Conservation (phyloP, 2,329 filamentous ascomycete genomes). For the Ascochyta clinopodiicola region DNA sequence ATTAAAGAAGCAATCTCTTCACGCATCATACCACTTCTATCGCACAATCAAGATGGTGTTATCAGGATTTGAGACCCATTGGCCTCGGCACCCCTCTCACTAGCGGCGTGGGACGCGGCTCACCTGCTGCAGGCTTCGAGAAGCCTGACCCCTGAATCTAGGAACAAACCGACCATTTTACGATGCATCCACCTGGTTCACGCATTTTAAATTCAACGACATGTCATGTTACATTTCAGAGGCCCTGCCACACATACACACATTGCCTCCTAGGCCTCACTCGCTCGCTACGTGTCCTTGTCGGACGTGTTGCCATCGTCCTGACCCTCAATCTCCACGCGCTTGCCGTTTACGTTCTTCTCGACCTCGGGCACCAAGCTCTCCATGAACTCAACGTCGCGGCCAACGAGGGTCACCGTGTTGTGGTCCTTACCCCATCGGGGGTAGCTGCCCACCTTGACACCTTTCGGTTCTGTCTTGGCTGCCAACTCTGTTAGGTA, state of each 20-base stretch:
- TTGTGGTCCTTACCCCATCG: constrained; percentile 87
- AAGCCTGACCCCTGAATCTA: constrained; percentile 27
- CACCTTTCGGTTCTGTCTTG: constrained; percentile 73
- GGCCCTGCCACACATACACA: constrained; percentile 16
- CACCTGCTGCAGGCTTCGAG: constrained; percentile 39
- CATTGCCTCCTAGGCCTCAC: constrained; percentile 30
- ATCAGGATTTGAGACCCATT: constrained; percentile 9
- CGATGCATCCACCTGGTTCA: constrained; percentile 12
- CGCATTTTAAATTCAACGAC: constrained; percentile 30
- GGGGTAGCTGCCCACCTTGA: constrained; percentile 96
- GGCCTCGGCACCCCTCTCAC: constrained; percentile 10
- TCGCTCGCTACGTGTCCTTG: constrained; percentile 42
- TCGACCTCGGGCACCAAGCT: constrained; percentile 79
- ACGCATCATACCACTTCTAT: constrained; percentile 16
- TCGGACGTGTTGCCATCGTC: constrained; percentile 52
- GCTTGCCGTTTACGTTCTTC: constrained; percentile 73
- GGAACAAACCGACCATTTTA: neutral
- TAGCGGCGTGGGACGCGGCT: constrained; percentile 12
- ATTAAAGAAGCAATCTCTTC: constrained; percentile 19
- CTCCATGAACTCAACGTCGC: constrained; percentile 78
- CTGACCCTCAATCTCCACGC: constrained; percentile 72
- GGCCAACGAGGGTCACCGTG: constrained; percentile 85
- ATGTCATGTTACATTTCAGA: constrained; percentile 14
- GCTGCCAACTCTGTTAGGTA: constrained; percentile 82
- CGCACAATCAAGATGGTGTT: constrained; percentile 16